Conservation (phyloP, 148 eudicot genomes). For the Rhododendron mucronatum region DNA sequence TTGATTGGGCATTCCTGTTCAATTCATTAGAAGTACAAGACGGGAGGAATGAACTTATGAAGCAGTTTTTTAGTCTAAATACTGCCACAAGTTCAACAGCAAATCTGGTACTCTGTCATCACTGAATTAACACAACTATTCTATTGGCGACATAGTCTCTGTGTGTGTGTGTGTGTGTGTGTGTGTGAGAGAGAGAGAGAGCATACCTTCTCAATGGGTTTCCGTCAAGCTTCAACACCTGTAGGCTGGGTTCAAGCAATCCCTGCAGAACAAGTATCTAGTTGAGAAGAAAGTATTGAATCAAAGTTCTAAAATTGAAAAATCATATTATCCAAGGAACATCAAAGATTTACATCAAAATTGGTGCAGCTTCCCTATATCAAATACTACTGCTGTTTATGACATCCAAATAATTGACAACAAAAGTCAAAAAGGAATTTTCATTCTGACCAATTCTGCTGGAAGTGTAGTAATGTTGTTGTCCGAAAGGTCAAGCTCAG, state of each 20-base stretch:
- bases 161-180: not conserved
- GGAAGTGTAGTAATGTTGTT: conserved; percentile 73
- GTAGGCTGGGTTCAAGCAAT: conserved; percentile 80
- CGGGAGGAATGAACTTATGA: not conserved
- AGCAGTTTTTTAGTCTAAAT: not conserved
- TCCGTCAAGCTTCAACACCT: conserved; percentile 85
- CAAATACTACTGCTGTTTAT: not conserved
- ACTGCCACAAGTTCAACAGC: not conserved
- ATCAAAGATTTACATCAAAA: not conserved
- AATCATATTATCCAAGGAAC: not conserved
- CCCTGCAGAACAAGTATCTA: conserved; percentile 54
- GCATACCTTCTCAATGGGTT: conserved; percentile 88
- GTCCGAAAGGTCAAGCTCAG: conserved; percentile 84
- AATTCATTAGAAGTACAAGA: not conserved
- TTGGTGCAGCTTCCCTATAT: not conserved
- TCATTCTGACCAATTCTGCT: conserved; percentile 65
- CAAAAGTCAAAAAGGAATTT: not conserved
- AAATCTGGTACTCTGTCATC: not conserved
- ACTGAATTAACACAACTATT: not conserved
- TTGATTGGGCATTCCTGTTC: not conserved
- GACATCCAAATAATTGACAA: not conserved
- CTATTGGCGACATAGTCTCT: not conserved
- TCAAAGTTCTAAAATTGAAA: not conserved
- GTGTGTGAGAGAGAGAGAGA: not conserved
- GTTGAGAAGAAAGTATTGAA: conserved; percentile 1